Percentiles rank a stretch among this genome's conserved stretches.
Conservation (phyloP, 1,284 basidiomycete genomes). For the Athelia sp. region DNA sequence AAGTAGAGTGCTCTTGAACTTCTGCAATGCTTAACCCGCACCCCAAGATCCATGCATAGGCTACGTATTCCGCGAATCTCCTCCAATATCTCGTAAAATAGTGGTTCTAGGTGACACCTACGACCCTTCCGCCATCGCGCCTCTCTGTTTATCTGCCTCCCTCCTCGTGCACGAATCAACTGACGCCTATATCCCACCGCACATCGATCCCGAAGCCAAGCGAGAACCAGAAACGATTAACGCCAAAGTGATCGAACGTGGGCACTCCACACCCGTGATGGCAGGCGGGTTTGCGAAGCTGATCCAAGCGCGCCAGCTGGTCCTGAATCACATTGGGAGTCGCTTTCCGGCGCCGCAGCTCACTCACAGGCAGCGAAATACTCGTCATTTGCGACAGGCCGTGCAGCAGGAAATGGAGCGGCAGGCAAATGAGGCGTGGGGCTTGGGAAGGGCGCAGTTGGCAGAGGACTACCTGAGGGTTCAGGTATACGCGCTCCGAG, state of each 20-base stretch:
- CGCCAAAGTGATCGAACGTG: conserved; percentile 55
- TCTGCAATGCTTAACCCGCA: conserved; percentile 5
- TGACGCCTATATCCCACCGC: conserved; percentile 67
- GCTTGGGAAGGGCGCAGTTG: conserved; percentile 39
- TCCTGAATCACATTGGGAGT: conserved; percentile 81
- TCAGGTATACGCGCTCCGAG: conserved; percentile 28
- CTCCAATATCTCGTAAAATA: conserved; percentile 40
- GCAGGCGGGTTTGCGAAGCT: conserved; percentile 75
- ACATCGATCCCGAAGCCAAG: conserved; percentile 40
- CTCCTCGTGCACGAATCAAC: conserved; percentile 82
- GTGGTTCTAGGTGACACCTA: conserved; percentile 63
- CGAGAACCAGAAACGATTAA: conserved; percentile 44
- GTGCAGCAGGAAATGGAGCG: conserved; percentile 62
- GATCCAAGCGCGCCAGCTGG: conserved; percentile 61
- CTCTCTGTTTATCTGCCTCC: conserved; percentile 43
- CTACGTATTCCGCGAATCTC: conserved; percentile 70
- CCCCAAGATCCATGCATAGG: conserved; percentile 75
- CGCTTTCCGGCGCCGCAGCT: conserved; percentile 41
- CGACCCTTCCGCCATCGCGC: conserved; percentile 54
- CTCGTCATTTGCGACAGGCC: conserved; percentile 29
- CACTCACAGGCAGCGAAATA: conserved; percentile 30
- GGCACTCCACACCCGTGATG: conserved; percentile 82
- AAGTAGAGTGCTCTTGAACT: conserved; percentile 12
- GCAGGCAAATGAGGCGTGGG: conserved; percentile 61
- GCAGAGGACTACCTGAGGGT: conserved; percentile 69